Percentiles rank a stretch among this genome's conserved stretches.
These are phyloP conservation scores for Anthostomella pinea DNA, from an alignment of 2,329 filamentous ascomycete genomes.

Conservation along the genomic window DNA sequence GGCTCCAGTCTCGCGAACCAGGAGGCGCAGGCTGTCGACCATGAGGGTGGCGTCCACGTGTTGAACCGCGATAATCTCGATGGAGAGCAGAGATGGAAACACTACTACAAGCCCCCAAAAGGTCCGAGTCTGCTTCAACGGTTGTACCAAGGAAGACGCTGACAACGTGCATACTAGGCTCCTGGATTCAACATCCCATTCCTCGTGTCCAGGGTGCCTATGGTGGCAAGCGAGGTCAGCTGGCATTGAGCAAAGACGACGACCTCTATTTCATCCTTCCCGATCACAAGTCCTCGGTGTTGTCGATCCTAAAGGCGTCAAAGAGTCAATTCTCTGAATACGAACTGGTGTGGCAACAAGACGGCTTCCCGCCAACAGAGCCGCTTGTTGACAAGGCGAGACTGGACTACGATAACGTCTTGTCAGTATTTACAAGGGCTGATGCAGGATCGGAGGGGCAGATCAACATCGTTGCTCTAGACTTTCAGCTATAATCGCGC, in stretches of 20 bases:
- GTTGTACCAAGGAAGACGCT: not conserved
- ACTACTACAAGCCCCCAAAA: constrained; percentile 36
- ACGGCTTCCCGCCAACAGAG: constrained; percentile 36
- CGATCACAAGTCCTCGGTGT: constrained; percentile 23
- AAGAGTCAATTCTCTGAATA: constrained; percentile 32
- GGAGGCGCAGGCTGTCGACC: constrained; percentile 46
- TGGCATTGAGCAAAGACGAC: constrained; percentile 33
- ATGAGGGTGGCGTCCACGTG: constrained; percentile 44
- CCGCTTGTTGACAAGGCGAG: constrained; percentile 38
- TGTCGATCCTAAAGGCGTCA: constrained; percentile 34
- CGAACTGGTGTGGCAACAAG: constrained; percentile 35
- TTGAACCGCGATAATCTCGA: constrained; percentile 43
- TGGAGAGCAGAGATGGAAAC: constrained; percentile 35
- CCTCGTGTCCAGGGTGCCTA: constrained; percentile 29
- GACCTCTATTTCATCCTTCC: constrained; percentile 39
- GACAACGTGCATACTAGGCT: constrained; percentile 19
- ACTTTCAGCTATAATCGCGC: constrained; percentile 31
- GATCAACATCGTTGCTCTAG: constrained; percentile 34
- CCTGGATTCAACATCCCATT: constrained; percentile 33
- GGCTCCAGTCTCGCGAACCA: constrained; percentile 48
- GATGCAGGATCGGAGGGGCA: constrained; percentile 4
- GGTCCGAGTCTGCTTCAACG: constrained; percentile 27
- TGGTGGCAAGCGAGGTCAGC: constrained; percentile 35
- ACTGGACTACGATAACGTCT: constrained; percentile 33
- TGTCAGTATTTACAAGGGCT: constrained; percentile 35